phyloP scores from a whole-genome alignment of 2,329 filamentous ascomycete species.

The Leptoxyphium fumago region DNA sequence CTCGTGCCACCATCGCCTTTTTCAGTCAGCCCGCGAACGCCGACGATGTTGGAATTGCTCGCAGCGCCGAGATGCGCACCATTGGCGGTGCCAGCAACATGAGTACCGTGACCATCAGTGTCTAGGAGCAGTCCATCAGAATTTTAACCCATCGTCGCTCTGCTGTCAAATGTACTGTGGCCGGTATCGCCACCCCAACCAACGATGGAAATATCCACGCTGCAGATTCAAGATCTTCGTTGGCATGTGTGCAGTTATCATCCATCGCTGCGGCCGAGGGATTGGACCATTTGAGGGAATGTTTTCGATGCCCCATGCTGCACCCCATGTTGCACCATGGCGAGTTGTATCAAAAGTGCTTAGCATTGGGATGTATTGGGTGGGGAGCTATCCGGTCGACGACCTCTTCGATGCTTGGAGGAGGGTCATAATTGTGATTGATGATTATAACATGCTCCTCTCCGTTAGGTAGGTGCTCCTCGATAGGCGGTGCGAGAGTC shows the following conservation, averaged over 20 bases:
- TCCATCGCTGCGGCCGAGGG: slow-evolving; percentile 19
- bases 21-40: slow-evolving; percentile 37
- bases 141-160: slow-evolving; percentile 27
- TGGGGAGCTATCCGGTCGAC: slow-evolving; percentile 22
- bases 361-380: slow-evolving; percentile 23
- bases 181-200: slow-evolving; percentile 34
- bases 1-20: slow-evolving; percentile 34
- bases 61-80: slow-evolving; percentile 32
- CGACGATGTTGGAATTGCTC: slow-evolving; percentile 32
- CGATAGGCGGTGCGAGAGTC: too few species aligned
- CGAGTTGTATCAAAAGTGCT: slow-evolving; percentile 18
- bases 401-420: slow-evolving; percentile 22
- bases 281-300: slow-evolving; percentile 22
- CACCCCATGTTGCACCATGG: slow-evolving; percentile 10
- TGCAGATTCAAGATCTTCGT: slow-evolving; percentile 22
- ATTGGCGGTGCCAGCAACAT: slow-evolving; percentile 31
- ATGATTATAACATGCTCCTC: slow-evolving; percentile 25
- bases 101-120: slow-evolving; percentile 34
- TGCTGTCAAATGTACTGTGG: slow-evolving; percentile 30
- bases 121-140: slow-evolving; percentile 22
- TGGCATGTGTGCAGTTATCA: slow-evolving; percentile 29
- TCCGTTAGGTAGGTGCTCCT: slow-evolving; percentile 7
- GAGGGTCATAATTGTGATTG: slow-evolving; percentile 16
- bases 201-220: slow-evolving; percentile 34
- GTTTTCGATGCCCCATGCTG: slow-evolving; percentile 34